A percentile compares a stretch with the other conserved stretches of the same genome.
phyloP scores from a whole-genome alignment of 352 stramenopile genomes.

The Pythium graminicola region DNA sequence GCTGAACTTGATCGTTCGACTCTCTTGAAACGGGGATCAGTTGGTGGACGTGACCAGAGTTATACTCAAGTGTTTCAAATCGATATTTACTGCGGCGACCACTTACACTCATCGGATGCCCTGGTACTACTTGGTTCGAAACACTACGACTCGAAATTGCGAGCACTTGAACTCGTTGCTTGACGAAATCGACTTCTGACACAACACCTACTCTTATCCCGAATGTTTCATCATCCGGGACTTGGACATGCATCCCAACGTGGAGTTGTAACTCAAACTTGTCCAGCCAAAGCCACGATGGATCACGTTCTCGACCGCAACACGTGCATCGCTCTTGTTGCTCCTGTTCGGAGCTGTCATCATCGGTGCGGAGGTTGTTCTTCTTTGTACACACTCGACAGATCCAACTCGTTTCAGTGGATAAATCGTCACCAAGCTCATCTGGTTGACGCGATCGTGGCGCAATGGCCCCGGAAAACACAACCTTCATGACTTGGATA shows the following conservation, averaged over 20 bases:
- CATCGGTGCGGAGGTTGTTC: neutral
- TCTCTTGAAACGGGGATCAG: conserved; percentile 21
- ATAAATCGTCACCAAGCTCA: neutral
- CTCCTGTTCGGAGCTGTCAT: neutral
- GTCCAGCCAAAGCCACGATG: conserved; percentile 9
- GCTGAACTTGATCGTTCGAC: conserved; percentile 1
- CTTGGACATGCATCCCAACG: neutral
- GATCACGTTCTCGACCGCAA: conserved; percentile 11
- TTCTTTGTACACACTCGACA: conserved; percentile 14
- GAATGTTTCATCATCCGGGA: conserved; percentile 8
- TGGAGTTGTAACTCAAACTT: conserved; percentile 4
- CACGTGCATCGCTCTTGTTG: conserved; percentile 4
- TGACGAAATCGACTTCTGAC: conserved; percentile 4
- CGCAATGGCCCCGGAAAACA: conserved; percentile 1
- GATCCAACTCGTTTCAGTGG: neutral
- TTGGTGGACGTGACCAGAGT: conserved; percentile 24
- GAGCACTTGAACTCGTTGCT: conserved; percentile 1
- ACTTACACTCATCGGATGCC: neutral
- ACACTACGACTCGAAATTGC: neutral
- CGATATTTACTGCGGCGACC: conserved; percentile 4
- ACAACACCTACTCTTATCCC: conserved; percentile 12
- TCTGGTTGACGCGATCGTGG: neutral
- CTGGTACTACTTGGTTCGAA: neutral
- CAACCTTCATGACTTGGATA: conserved; percentile 4
- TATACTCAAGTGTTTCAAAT: conserved; percentile 23